phyloP scores from a whole-genome alignment of 148 eudicot genomes.

The Camellia lanceoleosa region DNA sequence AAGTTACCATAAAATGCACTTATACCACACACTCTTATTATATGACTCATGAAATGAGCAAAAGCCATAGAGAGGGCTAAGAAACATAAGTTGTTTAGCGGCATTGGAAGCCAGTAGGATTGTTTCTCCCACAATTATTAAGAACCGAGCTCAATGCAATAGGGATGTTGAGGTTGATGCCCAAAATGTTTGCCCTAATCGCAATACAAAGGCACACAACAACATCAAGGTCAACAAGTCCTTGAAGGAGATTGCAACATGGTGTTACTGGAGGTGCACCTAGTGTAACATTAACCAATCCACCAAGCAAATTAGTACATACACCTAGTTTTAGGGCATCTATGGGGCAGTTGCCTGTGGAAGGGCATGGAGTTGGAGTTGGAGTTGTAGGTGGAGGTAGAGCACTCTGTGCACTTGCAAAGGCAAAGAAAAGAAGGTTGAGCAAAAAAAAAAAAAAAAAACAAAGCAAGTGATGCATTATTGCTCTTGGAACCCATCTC shows the following conservation, averaged over 20 bases:
- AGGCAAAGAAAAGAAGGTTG: conserved; percentile 44
- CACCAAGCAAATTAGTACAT: conserved; percentile 43
- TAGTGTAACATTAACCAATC: conserved; percentile 25
- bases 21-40: no score
- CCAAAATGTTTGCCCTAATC: conserved; percentile 6
- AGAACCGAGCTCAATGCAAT: neutral
- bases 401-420: conserved; percentile 24
- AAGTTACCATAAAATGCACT: no score
- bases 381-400: conserved; percentile 11
- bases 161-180: conserved; percentile 5
- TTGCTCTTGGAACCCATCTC: no score
- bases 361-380: neutral
- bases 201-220: conserved; percentile 1
- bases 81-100: neutral
- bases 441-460: conserved; percentile 30
- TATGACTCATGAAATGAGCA: no score
- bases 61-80: no score
- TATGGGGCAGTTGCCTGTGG: conserved; percentile 36
- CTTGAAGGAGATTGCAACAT: conserved; percentile 9
- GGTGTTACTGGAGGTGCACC: conserved; percentile 38
- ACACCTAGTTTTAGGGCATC: conserved; percentile 57
- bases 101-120: conserved; percentile 1
- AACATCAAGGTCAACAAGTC: conserved; percentile 10
- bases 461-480: conserved; percentile 25
- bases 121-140: neutral